These are phyloP conservation scores for Cicer pinnatifidum DNA, from an alignment of 306 rosid genomes.

Conservation along the genomic window DNA sequence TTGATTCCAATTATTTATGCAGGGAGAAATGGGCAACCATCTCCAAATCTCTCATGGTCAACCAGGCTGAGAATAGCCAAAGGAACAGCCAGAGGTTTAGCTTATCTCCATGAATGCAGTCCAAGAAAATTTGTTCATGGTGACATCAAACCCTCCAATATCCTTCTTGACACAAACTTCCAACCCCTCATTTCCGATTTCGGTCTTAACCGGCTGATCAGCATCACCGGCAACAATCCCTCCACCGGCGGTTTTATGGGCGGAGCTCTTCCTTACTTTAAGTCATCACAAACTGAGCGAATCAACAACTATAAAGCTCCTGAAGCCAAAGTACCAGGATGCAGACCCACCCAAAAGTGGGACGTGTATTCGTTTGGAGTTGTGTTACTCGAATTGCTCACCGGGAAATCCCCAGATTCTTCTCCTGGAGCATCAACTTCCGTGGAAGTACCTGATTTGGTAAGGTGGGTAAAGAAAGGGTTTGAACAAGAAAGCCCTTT, in stretches of 20 bases:
- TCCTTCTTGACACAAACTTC: slow-evolving; percentile 80
- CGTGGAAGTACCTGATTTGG: slow-evolving; percentile 73
- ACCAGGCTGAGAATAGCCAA: slow-evolving; percentile 72
- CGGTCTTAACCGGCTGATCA: slow-evolving; percentile 79
- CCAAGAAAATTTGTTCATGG: slow-evolving; percentile 96
- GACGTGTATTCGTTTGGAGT: slow-evolving; percentile 92
- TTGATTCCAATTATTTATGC: slow-evolving; percentile 24
- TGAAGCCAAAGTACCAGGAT: slow-evolving; percentile 71
- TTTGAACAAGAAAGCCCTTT: slow-evolving; percentile 88
- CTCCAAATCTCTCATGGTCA: slow-evolving; percentile 79
- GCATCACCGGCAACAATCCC: slow-evolving; percentile 89
- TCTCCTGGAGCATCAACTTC: slow-evolving; percentile 92
- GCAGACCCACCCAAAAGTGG: slow-evolving; percentile 89
- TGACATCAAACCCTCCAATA: slow-evolving; percentile 91
- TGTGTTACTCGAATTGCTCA: slow-evolving; percentile 79
- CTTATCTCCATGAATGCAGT: slow-evolving; percentile 97
- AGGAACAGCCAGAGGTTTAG: slow-evolving; percentile 92
- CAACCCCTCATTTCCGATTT: slow-evolving; percentile 84
- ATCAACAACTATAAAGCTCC: slow-evolving; percentile 83
- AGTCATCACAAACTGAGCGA: slow-evolving; percentile 70
- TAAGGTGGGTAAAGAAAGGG: slow-evolving; percentile 91
- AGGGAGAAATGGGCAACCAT: slow-evolving; percentile 86
- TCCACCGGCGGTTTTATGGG: slow-evolving; percentile 94
- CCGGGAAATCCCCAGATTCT: slow-evolving; percentile 91
- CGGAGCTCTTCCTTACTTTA: slow-evolving; percentile 81